phyloP scores from a whole-genome alignment of 179 eudicot species.

The Corrigiola litoralis region DNA sequence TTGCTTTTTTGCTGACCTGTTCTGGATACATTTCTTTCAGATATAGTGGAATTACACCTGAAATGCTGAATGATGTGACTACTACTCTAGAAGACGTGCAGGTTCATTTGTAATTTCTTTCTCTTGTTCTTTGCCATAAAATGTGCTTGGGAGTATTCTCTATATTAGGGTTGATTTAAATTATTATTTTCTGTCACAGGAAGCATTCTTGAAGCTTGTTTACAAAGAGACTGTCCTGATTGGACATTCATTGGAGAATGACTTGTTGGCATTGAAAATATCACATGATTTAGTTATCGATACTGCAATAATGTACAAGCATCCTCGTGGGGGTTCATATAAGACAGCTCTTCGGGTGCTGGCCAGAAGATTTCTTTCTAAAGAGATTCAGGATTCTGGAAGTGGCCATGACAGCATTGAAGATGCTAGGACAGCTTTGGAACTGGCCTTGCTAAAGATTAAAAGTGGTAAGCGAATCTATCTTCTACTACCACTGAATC shows the following conservation, averaged over 20 bases:
- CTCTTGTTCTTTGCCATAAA: background rate
- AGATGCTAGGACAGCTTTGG: slow-evolving; percentile 86
- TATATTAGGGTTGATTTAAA: background rate
- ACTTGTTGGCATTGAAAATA: slow-evolving; percentile 73
- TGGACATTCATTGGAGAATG: slow-evolving; percentile 92
- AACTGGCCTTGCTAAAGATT: slow-evolving; percentile 67
- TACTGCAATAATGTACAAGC: slow-evolving; percentile 76
- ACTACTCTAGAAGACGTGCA: slow-evolving; percentile 79
- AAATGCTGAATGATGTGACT: slow-evolving; percentile 79
- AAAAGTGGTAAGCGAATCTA: slow-evolving; percentile 46
- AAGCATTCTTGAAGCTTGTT: slow-evolving; percentile 67
- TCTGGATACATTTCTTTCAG: slow-evolving; percentile 33
- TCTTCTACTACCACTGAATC: background rate
- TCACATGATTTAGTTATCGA: slow-evolving; percentile 73
- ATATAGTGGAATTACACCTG: slow-evolving; percentile 89
- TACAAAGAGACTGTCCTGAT: slow-evolving; percentile 70
- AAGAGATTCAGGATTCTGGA: slow-evolving; percentile 78
- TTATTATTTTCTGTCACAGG: slow-evolving; percentile 38
- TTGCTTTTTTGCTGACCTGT: background rate
- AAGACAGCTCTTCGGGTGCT: slow-evolving; percentile 83
- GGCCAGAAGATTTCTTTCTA: slow-evolving; percentile 57
- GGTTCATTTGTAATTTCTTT: slow-evolving; percentile 32
- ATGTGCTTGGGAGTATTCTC: background rate
- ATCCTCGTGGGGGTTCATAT: slow-evolving; percentile 73
- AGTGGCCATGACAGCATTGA: slow-evolving; percentile 86